Evolutionary conservation across 495 filamentous ascomycete genomes (phyloP), one percentile per base, ranked within the genome.

Genomic region (Sabuloglossum arenarium): DNA sequence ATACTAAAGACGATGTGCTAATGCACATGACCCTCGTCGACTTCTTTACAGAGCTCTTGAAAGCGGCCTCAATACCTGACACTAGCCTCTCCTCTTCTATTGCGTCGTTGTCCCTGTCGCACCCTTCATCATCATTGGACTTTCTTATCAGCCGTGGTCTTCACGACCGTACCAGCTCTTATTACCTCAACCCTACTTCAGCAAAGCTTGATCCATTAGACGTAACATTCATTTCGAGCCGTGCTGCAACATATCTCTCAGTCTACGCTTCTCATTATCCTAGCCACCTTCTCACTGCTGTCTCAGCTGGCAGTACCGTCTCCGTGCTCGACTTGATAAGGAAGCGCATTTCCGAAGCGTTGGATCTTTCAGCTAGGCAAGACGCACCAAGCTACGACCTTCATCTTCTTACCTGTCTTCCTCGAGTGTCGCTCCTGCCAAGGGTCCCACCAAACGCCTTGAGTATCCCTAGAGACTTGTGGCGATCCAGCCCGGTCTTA

Each of bases 1-100:
- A 90, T 59, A 65, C 61, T 25, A 73, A 72, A 56, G 72, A 70
- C 39, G 88, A 95, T 61, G 71, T 81, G 25, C 68, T 95, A 59
- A 85, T 94, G 82, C 84, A 90, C 59, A 74, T 85, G 61, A 85
- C 73, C 21, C 67, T 91, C 51, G 71, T 93, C 51, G 79, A 86
- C 60, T 91, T 91, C 63, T 86, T 80, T 59, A 74, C 77, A 50
- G 72, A 77, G n/a, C 69, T 85, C 43, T 62, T 88, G 14, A 73
- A 75, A 28, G 65, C 75, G 19, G 21, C 43, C 24, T 43, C 50
- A 28, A 29, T 56, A 3, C 19, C 23, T 12, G 27, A 39, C 14
- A 23, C 14, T 6, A n/a, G 6, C 12, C 28, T 21, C 6, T 51
- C 56, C 21, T 39, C 56, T 31, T 54, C 45, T 30, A 54, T 43